A percentile compares a stretch with the other conserved stretches of the same genome.
Evolutionary conservation across 768 basidiomycete genomes (phyloP).

Genomic region (Podaxis sp.): DNA sequence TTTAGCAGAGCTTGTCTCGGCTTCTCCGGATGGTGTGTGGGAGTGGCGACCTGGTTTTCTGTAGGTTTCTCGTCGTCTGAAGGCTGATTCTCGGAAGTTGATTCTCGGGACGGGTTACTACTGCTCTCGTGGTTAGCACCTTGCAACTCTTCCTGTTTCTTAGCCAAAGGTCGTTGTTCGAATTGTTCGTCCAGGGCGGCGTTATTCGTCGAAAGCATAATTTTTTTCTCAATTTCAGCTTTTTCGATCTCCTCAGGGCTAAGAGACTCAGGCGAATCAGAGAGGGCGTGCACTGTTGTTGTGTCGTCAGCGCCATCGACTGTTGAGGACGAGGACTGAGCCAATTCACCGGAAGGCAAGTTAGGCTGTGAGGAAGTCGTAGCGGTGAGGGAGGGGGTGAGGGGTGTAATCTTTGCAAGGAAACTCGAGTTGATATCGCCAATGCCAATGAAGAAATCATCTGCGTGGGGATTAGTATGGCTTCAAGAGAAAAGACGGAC

Average conservation of each 20-base stretch:
- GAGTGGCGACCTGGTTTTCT: constrained; percentile 18
- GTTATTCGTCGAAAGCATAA: constrained; percentile 62
- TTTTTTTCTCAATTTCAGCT: constrained; percentile 46
- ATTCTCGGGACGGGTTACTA: neutral
- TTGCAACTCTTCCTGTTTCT: constrained; percentile 79
- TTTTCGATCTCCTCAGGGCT: constrained; percentile 43
- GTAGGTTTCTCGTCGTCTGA: constrained; percentile 18
- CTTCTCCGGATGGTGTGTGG: constrained; percentile 40
- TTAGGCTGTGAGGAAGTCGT: constrained; percentile 21
- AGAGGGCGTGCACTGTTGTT: constrained; percentile 17
- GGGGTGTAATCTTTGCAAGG: constrained; percentile 73
- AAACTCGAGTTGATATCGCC: constrained; percentile 98
- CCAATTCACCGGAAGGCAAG: constrained; percentile 11
- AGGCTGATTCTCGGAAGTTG: constrained; percentile 2
- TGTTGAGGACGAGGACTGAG: neutral
- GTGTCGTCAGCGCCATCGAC: constrained; percentile 3
- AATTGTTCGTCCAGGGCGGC: constrained; percentile 81
- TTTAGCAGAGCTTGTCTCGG: constrained; percentile 77
- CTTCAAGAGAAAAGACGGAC: constrained; percentile 1
- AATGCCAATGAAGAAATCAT: constrained; percentile 97
- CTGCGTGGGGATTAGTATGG: constrained; percentile 41
- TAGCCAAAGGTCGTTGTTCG: constrained; percentile 83
- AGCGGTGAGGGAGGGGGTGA: constrained; percentile 38
- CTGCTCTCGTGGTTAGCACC: constrained; percentile 36
- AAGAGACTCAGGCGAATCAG: constrained; percentile 23